Percentiles rank a stretch among this genome's conserved stretches.
Conservation (phyloP, 148 eudicot genomes). For the Vaccinium myrtillus region DNA sequence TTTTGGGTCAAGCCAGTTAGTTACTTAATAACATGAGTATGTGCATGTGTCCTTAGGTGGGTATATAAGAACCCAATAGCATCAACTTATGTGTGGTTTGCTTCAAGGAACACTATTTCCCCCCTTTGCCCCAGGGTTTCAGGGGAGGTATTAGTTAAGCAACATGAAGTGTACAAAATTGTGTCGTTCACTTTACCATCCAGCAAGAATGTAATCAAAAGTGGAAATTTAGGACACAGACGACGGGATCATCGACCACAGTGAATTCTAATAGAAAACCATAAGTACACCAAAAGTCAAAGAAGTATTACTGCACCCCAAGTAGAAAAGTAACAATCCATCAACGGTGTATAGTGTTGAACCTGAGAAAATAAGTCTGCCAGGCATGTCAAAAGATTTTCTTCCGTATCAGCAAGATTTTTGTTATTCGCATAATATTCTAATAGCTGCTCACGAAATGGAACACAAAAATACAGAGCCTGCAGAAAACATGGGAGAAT, state of each 20-base stretch:
- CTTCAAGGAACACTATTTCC: too few relatives aligned
- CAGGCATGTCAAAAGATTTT: constrained; percentile 80
- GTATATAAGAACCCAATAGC: neutral
- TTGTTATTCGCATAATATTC: constrained; percentile 70
- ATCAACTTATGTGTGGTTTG: neutral
- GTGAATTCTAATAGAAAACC: neutral
- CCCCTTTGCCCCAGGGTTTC: too few relatives aligned
- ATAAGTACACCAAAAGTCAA: neutral
- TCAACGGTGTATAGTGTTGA: neutral
- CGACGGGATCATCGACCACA: neutral
- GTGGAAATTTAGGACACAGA: too few relatives aligned
- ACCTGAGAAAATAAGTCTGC: constrained; percentile 94
- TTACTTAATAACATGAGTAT: neutral
- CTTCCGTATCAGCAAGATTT: constrained; percentile 67
- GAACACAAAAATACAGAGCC: constrained; percentile 91
- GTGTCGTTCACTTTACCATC: neutral
- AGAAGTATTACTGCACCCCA: neutral
- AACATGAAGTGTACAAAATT: neutral
- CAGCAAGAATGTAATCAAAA: neutral
- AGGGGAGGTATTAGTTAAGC: neutral
- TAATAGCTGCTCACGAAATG: constrained; percentile 80
- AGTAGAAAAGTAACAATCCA: neutral
- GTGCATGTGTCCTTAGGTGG: neutral
- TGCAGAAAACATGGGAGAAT: constrained; percentile 29
- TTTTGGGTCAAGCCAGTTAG: neutral